Conservation (phyloP, 2,329 filamentous ascomycete species). For the Hymenoscyphus salicellus region DNA sequence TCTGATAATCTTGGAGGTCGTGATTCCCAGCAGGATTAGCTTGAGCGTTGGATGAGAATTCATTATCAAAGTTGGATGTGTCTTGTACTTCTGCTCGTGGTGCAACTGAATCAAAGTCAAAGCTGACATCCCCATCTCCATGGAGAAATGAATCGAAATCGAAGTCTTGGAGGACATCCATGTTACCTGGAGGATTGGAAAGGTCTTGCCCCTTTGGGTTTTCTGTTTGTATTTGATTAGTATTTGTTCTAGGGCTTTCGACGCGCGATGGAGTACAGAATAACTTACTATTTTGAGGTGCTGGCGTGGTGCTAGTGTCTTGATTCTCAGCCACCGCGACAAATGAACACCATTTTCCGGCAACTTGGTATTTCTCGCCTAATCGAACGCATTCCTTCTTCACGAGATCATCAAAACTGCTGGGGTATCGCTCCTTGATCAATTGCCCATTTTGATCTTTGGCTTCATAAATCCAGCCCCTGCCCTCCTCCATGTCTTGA, state of each 20-base stretch:
- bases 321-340: conserved; percentile 57
- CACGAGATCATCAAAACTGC: conserved; percentile 57
- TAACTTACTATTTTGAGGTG: not conserved
- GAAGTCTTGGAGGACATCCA: conserved; percentile 5
- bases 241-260: not conserved
- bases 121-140: not conserved
- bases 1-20: conserved; percentile 6
- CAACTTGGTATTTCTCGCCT: conserved; percentile 64
- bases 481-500: conserved; percentile 66
- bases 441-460: conserved; percentile 44
- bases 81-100: too few relatives aligned
- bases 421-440: conserved; percentile 47
- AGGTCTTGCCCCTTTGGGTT: not conserved
- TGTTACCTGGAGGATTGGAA: not conserved
- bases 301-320: conserved; percentile 2
- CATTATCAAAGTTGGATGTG: too few relatives aligned
- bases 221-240: not conserved
- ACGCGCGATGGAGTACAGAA: not conserved
- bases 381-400: conserved; percentile 64
- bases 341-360: conserved; percentile 69
- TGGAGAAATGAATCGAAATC: conserved; percentile 4
- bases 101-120: not conserved
- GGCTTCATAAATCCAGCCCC: conserved; percentile 61
- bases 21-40: not conserved
- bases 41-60: too few relatives aligned